Evolutionary conservation across 2,329 filamentous ascomycete genomes (phyloP).

Genomic region (Cercospora janseana): DNA sequence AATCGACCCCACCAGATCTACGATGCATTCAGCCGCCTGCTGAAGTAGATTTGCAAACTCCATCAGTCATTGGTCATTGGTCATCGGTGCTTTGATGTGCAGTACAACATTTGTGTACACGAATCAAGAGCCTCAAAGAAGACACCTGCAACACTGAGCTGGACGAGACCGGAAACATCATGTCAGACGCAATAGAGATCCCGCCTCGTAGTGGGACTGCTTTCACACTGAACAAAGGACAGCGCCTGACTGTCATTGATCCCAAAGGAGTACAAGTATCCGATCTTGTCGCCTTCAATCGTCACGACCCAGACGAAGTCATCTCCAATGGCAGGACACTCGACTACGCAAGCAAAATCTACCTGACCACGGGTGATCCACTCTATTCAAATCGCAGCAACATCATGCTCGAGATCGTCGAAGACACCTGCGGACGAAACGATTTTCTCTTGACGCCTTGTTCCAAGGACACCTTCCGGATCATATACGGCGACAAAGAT

Average conservation of each 20-base stretch:
- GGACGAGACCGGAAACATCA: no score
- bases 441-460: slow-evolving; percentile 30
- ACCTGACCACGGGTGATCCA: slow-evolving; percentile 24
- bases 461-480: slow-evolving; percentile 28
- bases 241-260: slow-evolving; percentile 27
- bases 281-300: slow-evolving; percentile 26
- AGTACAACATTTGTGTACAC: not conserved
- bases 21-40: not conserved
- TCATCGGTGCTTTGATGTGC: no score
- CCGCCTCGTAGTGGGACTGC: slow-evolving; percentile 24
- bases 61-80: no score
- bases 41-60: not conserved
- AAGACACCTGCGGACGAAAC: slow-evolving; percentile 23
- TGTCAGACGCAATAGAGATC: slow-evolving; percentile 13
- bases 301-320: slow-evolving; percentile 23
- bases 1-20: not conserved
- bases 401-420: slow-evolving; percentile 22
- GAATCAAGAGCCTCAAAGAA: not conserved
- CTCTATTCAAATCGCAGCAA: slow-evolving; percentile 29
- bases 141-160: not conserved
- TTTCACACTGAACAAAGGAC: slow-evolving; percentile 26
- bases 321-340: slow-evolving; percentile 29
- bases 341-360: slow-evolving; percentile 28
- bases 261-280: slow-evolving; percentile 27
- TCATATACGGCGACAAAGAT: slow-evolving; percentile 30